Evolutionary conservation across 495 filamentous ascomycete species (phyloP), one percentile per base, ranked within the genome.

Genomic region (Lichina pygmaea): DNA sequence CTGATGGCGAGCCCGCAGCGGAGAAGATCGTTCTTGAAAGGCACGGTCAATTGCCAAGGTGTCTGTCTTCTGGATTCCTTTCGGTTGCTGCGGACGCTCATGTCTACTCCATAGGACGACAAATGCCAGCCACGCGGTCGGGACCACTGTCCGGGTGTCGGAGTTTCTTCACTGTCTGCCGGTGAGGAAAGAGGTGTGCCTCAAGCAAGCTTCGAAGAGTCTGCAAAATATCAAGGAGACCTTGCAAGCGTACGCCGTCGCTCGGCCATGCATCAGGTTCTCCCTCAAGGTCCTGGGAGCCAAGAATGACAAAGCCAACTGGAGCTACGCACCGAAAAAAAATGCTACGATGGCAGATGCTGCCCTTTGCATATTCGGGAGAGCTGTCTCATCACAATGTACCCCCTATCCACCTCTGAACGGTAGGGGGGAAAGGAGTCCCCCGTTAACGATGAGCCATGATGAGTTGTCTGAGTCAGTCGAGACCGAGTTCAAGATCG

Each of bases 211-310:
- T 0, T 38, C 63, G 8, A 89, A 75, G 53, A 72, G 60, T 2
- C 52, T 91, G 8, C 49, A 60, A 1, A 74, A 66, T 43, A 67
- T 89, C 37, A 82, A 75, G 53, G 66, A 68, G 33, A 55, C 82
- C 37, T 52, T 95, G 13, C 71, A 82, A 55, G 61, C 71, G 2
- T 94, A 93, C 57, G 77, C 76, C 3, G 62, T 93, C 44, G 73
- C 81, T 33, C 71, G 75, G 46, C 75, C 76, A 2, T 55, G 61
- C 1, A 65, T 75, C 17, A 66, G 68, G 46, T 61, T 93, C 33
- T 70, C 66, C 0, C 61, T 94, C 16, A 80, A 69, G 49, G 66
- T 93, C 11, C 54, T 79, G 7, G 72, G 68, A 41, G 65, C 71
- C 0, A 77, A 75, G 45, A 66, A 57, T 37, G 65, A 73, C 30